phyloP scores from a whole-genome alignment of 305 asterid genomes.

The Fraxinus ornus region DNA sequence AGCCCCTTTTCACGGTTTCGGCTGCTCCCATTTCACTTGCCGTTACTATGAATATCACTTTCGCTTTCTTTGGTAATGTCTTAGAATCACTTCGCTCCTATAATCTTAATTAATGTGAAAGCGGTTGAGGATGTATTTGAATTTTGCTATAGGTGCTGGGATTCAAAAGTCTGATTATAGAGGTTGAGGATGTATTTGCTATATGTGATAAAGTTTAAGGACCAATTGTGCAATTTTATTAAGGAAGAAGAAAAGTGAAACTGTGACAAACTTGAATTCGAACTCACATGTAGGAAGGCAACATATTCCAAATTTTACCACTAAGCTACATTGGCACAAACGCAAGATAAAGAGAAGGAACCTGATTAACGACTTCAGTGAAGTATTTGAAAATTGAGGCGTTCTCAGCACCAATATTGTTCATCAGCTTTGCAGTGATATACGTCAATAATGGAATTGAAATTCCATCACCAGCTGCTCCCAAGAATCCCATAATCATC shows the following conservation, averaged over 20 bases:
- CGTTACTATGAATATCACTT: not conserved
- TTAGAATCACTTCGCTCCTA: too few relatives aligned
- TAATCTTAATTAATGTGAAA: not conserved
- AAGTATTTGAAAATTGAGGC: conserved; percentile 31
- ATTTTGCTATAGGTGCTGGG: too few relatives aligned
- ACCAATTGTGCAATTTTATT: not conserved
- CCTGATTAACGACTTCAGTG: conserved; percentile 55
- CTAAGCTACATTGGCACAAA: not conserved
- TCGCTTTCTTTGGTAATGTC: not conserved
- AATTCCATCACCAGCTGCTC: conserved; percentile 69
- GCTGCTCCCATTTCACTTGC: not conserved
- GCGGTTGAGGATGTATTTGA: not conserved
- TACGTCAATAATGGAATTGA: conserved; percentile 68
- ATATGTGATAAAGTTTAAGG: not conserved
- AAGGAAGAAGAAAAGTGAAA: not conserved
- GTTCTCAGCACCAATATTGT: conserved; percentile 55
- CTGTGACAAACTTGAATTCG: not conserved
- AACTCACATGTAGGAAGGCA: not conserved
- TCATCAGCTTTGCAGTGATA: conserved; percentile 71
- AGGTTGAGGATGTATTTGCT: too few relatives aligned
- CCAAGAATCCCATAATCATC: conserved; percentile 72
- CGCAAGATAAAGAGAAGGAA: not conserved
- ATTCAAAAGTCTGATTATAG: too few relatives aligned
- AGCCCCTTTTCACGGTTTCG: not conserved
- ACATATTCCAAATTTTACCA: not conserved